These are phyloP conservation scores for Leucaena leucocephala DNA, from an alignment of 306 rosid genomes.

Conservation along the genomic window DNA sequence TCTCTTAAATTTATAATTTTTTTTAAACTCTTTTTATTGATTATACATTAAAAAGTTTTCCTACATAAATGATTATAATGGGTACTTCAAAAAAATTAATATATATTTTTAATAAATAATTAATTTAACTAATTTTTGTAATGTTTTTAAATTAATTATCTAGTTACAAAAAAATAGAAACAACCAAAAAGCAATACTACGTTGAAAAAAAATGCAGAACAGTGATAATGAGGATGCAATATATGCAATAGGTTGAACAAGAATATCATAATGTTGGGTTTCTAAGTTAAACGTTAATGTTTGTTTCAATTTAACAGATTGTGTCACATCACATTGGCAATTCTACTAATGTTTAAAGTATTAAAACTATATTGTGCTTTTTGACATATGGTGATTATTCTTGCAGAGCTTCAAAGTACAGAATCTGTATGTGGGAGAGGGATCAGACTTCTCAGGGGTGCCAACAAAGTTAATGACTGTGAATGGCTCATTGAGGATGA, in stretches of 20 bases:
- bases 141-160: too few relatives aligned
- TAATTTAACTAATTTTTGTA: too few relatives aligned
- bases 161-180: too few relatives aligned
- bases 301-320: neutral
- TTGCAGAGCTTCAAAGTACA: slow-evolving; percentile 77
- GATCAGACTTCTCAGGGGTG: slow-evolving; percentile 83
- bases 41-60: too few relatives aligned
- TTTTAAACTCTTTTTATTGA: too few relatives aligned
- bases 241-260: neutral
- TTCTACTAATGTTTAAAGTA: neutral
- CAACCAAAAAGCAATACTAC: too few relatives aligned
- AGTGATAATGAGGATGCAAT: neutral
- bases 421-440: slow-evolving; percentile 75
- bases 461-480: slow-evolving; percentile 80
- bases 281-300: neutral
- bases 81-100: too few relatives aligned
- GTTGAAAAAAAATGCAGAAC: too few relatives aligned
- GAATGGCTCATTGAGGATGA: slow-evolving; percentile 69
- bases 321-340: neutral
- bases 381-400: slow-evolving; percentile 22
- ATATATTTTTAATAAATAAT: too few relatives aligned
- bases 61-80: too few relatives aligned
- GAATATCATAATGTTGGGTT: neutral
- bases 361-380: neutral
- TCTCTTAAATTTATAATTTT: too few relatives aligned